These are phyloP conservation scores for Flaveria robusta DNA, from an alignment of 129 eudicot species.

Conservation along the genomic window DNA sequence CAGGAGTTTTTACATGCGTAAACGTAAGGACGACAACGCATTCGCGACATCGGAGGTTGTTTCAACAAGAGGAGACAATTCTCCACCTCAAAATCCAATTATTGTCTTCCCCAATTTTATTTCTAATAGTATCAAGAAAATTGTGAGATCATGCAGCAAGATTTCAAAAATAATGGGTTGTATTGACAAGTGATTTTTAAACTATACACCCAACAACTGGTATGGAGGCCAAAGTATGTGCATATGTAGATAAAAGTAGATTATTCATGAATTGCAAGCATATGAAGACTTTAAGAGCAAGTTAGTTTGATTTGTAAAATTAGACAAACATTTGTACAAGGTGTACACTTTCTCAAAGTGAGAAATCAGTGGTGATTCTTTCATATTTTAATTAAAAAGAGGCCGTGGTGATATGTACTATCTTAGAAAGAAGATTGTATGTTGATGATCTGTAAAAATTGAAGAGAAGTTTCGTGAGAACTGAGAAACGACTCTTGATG, in stretches of 20 bases:
- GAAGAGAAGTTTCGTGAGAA: too few relatives aligned
- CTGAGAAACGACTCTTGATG: too few relatives aligned
- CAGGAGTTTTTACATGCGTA: conserved; percentile 84
- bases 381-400: too few relatives aligned
- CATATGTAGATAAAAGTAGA: neutral
- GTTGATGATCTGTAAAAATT: too few relatives aligned
- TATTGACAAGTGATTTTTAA: conserved; percentile 30
- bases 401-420: too few relatives aligned
- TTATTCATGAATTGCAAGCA: neutral
- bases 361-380: too few relatives aligned
- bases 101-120: conserved; percentile 37
- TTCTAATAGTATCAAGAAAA: conserved; percentile 36
- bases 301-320: neutral
- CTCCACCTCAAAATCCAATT: conserved; percentile 23
- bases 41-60: neutral
- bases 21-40: conserved; percentile 20
- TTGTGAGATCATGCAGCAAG: conserved; percentile 45
- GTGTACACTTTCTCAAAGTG: too few relatives aligned
- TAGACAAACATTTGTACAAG: too few relatives aligned
- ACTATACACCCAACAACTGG: neutral
- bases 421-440: too few relatives aligned
- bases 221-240: neutral
- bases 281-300: neutral
- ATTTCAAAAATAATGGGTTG: conserved; percentile 67
- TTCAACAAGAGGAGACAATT: neutral